Percentiles rank a stretch among this genome's conserved stretches.
phyloP scores from a whole-genome alignment of 768 basidiomycete genomes.

The Lactarius pseudohatsudake region DNA sequence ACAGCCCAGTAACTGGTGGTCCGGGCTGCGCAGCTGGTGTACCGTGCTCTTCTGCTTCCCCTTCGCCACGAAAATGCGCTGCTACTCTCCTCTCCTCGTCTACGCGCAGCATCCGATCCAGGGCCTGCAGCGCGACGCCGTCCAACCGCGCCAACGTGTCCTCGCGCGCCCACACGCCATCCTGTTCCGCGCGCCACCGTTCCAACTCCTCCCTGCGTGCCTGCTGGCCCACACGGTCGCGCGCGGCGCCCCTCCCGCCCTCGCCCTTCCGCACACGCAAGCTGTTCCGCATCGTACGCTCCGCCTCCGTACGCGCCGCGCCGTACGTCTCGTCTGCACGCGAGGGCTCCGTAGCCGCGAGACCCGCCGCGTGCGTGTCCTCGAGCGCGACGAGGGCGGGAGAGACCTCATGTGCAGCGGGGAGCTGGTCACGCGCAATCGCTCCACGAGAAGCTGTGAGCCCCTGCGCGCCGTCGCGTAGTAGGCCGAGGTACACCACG shows the following conservation, averaged over 20 bases:
- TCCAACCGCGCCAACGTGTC: slow-evolving; percentile 40
- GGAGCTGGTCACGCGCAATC: slow-evolving; percentile 19
- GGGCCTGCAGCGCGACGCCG: slow-evolving; percentile 35
- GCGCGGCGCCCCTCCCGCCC: slow-evolving; percentile 22
- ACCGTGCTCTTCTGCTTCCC: too few relatives aligned
- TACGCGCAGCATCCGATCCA: slow-evolving; percentile 32
- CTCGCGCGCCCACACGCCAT: slow-evolving; percentile 31
- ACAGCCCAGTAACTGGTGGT: background rate
- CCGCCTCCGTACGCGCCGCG: background rate
- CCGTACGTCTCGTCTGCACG: background rate
- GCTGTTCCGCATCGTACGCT: background rate
- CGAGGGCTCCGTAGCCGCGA: slow-evolving; percentile 14
- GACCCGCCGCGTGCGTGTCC: slow-evolving; percentile 5
- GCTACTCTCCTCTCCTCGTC: slow-evolving; percentile 31
- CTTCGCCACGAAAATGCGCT: too few relatives aligned
- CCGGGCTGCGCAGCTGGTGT: too few relatives aligned
- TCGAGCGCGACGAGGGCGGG: slow-evolving; percentile 18
- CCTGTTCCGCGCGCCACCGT: slow-evolving; percentile 4
- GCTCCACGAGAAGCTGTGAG: background rate
- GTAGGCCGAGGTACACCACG: slow-evolving; percentile 57
- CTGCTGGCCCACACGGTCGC: slow-evolving; percentile 31
- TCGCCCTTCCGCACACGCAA: slow-evolving; percentile 10
- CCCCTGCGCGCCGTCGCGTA: slow-evolving; percentile 33
- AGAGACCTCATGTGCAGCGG: slow-evolving; percentile 24
- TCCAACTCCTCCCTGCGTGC: slow-evolving; percentile 14